Percentiles rank a stretch among this genome's conserved stretches.
phyloP scores from a whole-genome alignment of 768 basidiomycete species.

The Mycena albidolilacea region DNA sequence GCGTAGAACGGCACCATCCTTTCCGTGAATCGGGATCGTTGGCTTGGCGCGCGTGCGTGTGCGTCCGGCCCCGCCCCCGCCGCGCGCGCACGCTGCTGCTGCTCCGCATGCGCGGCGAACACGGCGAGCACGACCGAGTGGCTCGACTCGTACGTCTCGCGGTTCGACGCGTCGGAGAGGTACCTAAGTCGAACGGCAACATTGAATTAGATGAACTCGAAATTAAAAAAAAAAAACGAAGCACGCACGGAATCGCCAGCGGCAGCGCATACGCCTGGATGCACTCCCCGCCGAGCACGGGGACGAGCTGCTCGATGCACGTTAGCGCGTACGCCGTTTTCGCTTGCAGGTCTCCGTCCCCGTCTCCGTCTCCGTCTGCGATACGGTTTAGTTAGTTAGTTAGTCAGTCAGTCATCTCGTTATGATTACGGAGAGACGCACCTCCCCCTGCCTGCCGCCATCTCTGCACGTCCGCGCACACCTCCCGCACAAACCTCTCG shows the following conservation, averaged over 20 bases:
- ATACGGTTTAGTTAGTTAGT: neutral
- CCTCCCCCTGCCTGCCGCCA: slow-evolving; percentile 25
- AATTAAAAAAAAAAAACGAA: neutral
- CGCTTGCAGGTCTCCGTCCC: slow-evolving; percentile 46
- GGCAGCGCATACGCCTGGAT: slow-evolving; percentile 72
- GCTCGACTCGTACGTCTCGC: slow-evolving; percentile 88
- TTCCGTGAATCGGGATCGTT: slow-evolving; percentile 43
- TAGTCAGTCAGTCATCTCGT: neutral
- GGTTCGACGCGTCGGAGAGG: slow-evolving; percentile 68
- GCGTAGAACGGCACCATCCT: slow-evolving; percentile 84
- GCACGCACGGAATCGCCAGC: slow-evolving; percentile 75
- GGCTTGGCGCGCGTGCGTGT: slow-evolving; percentile 37
- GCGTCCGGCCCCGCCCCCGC: neutral
- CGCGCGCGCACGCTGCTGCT: slow-evolving; percentile 65
- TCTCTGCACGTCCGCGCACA: slow-evolving; percentile 23
- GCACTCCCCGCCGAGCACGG: slow-evolving; percentile 66
- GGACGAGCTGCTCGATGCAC: slow-evolving; percentile 84
- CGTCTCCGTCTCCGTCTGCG: neutral
- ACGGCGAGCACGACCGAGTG: slow-evolving; percentile 88
- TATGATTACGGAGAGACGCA: slow-evolving; percentile 6
- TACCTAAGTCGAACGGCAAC: slow-evolving; percentile 57
- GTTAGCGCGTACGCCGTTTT: slow-evolving; percentile 79
- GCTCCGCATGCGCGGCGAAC: slow-evolving; percentile 72
- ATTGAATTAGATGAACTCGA: neutral
- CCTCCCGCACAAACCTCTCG: slow-evolving; percentile 49